These are phyloP conservation scores for Suillus placidus DNA, from an alignment of 768 basidiomycete species.

Conservation along the genomic window DNA sequence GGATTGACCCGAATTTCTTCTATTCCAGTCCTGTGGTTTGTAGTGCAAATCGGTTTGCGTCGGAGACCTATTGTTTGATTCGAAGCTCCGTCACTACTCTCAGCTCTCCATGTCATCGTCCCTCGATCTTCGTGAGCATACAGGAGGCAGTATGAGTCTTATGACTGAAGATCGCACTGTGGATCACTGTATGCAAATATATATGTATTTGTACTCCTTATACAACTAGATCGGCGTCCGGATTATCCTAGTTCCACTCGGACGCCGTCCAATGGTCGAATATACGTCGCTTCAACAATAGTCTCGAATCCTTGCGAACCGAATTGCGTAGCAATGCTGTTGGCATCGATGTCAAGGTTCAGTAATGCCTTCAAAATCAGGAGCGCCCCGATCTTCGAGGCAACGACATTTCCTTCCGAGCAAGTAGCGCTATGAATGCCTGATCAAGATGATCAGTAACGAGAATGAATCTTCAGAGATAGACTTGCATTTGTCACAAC, in stretches of 20 bases:
- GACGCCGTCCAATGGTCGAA: conserved; percentile 47
- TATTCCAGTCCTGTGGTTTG: not conserved
- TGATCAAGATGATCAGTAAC: conserved; percentile 29
- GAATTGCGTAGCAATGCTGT: conserved; percentile 39
- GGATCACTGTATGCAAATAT: not conserved
- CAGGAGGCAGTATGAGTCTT: not conserved
- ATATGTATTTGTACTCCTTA: no score
- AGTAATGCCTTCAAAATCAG: conserved; percentile 67
- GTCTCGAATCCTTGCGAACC: conserved; percentile 43
- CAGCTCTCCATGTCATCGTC: not conserved
- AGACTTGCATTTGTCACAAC: conserved; percentile 68
- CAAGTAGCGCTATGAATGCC: conserved; percentile 71
- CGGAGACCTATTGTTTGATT: not conserved
- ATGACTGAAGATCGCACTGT: not conserved
- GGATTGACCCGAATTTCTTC: not conserved
- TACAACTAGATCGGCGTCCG: no score
- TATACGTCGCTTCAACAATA: conserved; percentile 53
- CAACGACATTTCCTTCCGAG: conserved; percentile 71
- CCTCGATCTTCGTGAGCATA: not conserved
- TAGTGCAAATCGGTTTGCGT: not conserved
- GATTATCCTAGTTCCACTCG: conserved; percentile 43
- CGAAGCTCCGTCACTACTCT: not conserved
- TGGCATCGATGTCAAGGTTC: conserved; percentile 42
- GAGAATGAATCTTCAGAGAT: not conserved
- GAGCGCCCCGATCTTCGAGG: conserved; percentile 74